Evolutionary conservation across 352 stramenopile species (phyloP), one percentile per base, ranked within the genome.

Genomic region (Pythium aquatile): DNA sequence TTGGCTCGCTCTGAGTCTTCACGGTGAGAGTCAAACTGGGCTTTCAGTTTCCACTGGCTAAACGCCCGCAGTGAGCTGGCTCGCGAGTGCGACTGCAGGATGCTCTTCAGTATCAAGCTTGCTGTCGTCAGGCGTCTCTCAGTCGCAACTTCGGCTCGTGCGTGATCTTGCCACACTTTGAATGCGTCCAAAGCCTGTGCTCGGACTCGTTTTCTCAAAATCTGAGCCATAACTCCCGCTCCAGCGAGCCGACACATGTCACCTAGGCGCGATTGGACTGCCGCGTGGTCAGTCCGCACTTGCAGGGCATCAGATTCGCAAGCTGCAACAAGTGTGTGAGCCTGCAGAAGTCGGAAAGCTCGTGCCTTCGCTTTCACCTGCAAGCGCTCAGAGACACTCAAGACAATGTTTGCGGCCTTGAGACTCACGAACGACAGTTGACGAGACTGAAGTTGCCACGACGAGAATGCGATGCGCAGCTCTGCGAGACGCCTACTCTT

Each of bases 1-100:
- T 74, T 68, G 0, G 72, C 55, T 17, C 53, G 68, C 39, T 77
- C 68, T 13, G 70, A 62, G 33, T 72, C 67, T 26, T 56, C 14
- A 17, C 44, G 47, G 7, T 58, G 54, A 9, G 13, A 24, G 24
- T 63, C 46, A 10, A 55, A 44, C 6, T 14, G 32, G 4, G n/a
- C 17, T n/a, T 63, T 30, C 24, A 58, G 14, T 26, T 28, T 35
- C 55, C 63, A 65, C 13, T 13, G 24, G n/a, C 20, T 37, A n/a
- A 69, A 59, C 24, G 49, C 56, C 20, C 47, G 55, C 24, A 59
- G 35, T 29, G 30, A 53, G 17, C 26, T 29, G 13, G 37, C 16
- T 11, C 54, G 42, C 9, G 9, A 5, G 8, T 28, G 46, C 17
- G 42, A 26, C 5, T 20, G 5, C 2, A 58, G 10, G 8, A 61